A percentile compares a stretch with the other conserved stretches of the same genome.
These are phyloP conservation scores for Hanseniaspora clermontiae DNA, from an alignment of 805 yeast species.

Conservation along the genomic window DNA sequence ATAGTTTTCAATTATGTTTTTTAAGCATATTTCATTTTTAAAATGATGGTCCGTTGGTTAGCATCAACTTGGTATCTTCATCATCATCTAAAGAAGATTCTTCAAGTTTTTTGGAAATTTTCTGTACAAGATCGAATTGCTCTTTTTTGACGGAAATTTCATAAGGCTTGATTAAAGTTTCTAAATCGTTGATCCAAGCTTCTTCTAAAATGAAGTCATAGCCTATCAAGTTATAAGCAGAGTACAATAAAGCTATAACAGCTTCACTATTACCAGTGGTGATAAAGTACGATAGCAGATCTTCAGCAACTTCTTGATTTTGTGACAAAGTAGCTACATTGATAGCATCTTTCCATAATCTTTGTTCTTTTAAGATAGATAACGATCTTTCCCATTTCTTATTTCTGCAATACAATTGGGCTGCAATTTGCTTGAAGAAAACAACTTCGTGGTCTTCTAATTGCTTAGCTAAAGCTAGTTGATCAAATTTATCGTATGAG, in stretches of 20 bases:
- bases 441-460: conserved; percentile 82
- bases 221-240: conserved; percentile 67
- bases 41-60: conserved; percentile 56
- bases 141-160: conserved; percentile 74
- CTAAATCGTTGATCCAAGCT: conserved; percentile 79
- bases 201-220: conserved; percentile 79
- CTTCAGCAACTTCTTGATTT: conserved; percentile 73
- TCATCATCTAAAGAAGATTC: conserved; percentile 46
- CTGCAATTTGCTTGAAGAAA: conserved; percentile 93
- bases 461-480: conserved; percentile 81
- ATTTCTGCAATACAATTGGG: conserved; percentile 82
- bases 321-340: conserved; percentile 79
- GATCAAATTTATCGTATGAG: conserved; percentile 80
- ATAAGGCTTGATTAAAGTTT: conserved; percentile 82
- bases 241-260: conserved; percentile 75
- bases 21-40: background rate
- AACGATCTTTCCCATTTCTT: conserved; percentile 88
- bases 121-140: conserved; percentile 53
- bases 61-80: conserved; percentile 60
- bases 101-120: conserved; percentile 59
- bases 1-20: too few relatives aligned
- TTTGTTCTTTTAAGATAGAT: conserved; percentile 77
- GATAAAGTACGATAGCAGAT: conserved; percentile 77
- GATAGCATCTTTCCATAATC: conserved; percentile 88
- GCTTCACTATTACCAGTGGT: conserved; percentile 95